Conservation (phyloP, 495 filamentous ascomycete genomes). For the Hyaloscypha bicolor region DNA sequence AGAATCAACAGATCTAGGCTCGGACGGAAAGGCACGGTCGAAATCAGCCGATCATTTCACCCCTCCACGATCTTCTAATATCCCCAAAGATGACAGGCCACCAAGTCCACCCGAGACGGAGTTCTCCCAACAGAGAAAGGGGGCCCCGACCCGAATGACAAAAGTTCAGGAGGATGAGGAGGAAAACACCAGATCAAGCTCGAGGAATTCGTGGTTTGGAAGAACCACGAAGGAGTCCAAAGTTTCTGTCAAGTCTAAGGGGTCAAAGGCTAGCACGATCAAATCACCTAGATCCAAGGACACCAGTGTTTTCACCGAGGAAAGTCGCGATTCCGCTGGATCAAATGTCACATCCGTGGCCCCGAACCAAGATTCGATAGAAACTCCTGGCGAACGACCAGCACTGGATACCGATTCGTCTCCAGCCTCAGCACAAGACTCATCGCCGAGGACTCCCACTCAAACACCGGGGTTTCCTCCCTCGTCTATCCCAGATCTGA, state of each 20-base stretch:
- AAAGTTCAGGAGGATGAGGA: constrained; percentile 30
- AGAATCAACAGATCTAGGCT: constrained; percentile 34
- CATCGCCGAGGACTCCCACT: constrained; percentile 33
- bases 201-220: constrained; percentile 26
- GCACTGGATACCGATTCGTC: constrained; percentile 27
- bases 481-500: constrained; percentile 18
- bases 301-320: neutral
- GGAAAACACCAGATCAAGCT: constrained; percentile 28
- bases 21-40: constrained; percentile 24
- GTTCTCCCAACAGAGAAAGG: constrained; percentile 43
- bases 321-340: constrained; percentile 42
- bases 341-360: constrained; percentile 71
- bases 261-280: constrained; percentile 36
- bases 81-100: constrained; percentile 45
- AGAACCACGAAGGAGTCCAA: constrained; percentile 36
- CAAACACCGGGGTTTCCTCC: constrained; percentile 30
- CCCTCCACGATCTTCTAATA: constrained; percentile 9
- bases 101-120: constrained; percentile 60
- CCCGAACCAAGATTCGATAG: constrained; percentile 51
- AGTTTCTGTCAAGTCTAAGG: constrained; percentile 51
- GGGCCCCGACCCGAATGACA: constrained; percentile 24
- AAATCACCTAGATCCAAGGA: constrained; percentile 21
- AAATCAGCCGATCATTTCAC: constrained; percentile 35
- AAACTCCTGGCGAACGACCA: constrained; percentile 4
- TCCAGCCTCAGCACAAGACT: constrained; percentile 29